These are phyloP conservation scores for Colletotrichum liriopes DNA, from an alignment of 2,329 filamentous ascomycete species.

Conservation along the genomic window DNA sequence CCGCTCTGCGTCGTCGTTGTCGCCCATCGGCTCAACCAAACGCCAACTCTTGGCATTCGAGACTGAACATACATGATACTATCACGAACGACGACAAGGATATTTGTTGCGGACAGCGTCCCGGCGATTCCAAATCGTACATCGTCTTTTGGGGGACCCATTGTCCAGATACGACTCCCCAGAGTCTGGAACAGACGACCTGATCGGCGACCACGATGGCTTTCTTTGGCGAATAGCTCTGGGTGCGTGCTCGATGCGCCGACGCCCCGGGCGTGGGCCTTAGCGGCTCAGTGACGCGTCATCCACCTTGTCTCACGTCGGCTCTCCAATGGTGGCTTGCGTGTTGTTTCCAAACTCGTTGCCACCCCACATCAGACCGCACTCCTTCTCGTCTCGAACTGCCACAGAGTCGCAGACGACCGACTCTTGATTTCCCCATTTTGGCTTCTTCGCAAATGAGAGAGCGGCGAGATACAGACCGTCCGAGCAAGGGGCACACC, in stretches of 20 bases:
- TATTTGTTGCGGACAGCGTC: slow-evolving; percentile 12
- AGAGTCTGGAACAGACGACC: slow-evolving; percentile 32
- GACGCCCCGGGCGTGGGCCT: slow-evolving; percentile 34
- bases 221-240: not conserved
- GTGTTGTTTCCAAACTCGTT: slow-evolving; percentile 42
- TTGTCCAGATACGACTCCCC: slow-evolving; percentile 23
- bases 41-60: slow-evolving; percentile 3
- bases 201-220: slow-evolving; percentile 33
- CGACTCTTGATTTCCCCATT: slow-evolving; percentile 13
- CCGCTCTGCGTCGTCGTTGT: slow-evolving; percentile 1
- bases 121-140: slow-evolving; percentile 16
- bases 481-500: slow-evolving; percentile 16
- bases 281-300: slow-evolving; percentile 42
- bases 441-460: slow-evolving; percentile 35
- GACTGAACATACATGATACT: slow-evolving; percentile 10
- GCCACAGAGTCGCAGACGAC: slow-evolving; percentile 25
- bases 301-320: slow-evolving; percentile 43
- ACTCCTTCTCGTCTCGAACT: slow-evolving; percentile 39
- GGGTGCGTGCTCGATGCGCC: slow-evolving; percentile 14
- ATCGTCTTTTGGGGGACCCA: slow-evolving; percentile 4
- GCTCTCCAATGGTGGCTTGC: slow-evolving; percentile 41
- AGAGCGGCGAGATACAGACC: slow-evolving; percentile 4
- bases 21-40: slow-evolving; percentile 3
- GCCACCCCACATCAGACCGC: slow-evolving; percentile 41
- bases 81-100: slow-evolving; percentile 19